Conservation (phyloP, 2,329 filamentous ascomycete genomes). For the Aspergillus viridinutans region DNA sequence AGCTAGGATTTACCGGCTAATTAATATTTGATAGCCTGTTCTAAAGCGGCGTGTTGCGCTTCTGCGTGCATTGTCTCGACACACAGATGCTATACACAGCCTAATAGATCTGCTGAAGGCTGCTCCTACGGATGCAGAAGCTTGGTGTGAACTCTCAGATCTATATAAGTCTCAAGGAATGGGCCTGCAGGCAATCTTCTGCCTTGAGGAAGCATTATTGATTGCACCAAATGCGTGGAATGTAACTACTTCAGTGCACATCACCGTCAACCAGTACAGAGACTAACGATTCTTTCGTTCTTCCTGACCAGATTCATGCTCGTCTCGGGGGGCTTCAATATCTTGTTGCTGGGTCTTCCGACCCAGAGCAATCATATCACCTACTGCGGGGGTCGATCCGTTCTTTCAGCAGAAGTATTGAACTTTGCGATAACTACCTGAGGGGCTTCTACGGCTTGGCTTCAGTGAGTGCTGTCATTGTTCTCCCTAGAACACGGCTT, state of each 20-base stretch:
- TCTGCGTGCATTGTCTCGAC: constrained; percentile 67
- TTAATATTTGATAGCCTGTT: constrained; percentile 58
- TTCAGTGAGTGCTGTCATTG: constrained; percentile 50
- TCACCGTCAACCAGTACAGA: not conserved
- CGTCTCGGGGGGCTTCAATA: constrained; percentile 78
- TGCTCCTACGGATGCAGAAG: constrained; percentile 84
- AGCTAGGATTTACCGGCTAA: constrained; percentile 25
- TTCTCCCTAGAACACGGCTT: not conserved
- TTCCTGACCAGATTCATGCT: constrained; percentile 66
- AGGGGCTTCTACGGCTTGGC: constrained; percentile 91
- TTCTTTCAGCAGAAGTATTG: constrained; percentile 83
- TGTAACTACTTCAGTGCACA: constrained; percentile 48
- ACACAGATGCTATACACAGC: constrained; percentile 67
- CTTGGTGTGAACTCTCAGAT: constrained; percentile 88
- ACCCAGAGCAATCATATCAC: constrained; percentile 37
- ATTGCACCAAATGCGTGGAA: constrained; percentile 93
- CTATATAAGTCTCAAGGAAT: constrained; percentile 76
- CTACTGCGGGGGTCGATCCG: constrained; percentile 70
- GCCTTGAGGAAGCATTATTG: constrained; percentile 84
- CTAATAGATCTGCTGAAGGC: constrained; percentile 73
- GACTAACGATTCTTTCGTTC: constrained; percentile 5
- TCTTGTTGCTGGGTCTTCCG: constrained; percentile 51
- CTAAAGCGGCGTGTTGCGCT: constrained; percentile 80
- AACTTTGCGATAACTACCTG: constrained; percentile 89
- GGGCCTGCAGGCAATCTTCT: constrained; percentile 78